Percentiles rank a stretch among this genome's conserved stretches.
These are phyloP conservation scores for Colletotrichum tofieldiae DNA, from an alignment of 2,329 filamentous ascomycete genomes.

Conservation along the genomic window DNA sequence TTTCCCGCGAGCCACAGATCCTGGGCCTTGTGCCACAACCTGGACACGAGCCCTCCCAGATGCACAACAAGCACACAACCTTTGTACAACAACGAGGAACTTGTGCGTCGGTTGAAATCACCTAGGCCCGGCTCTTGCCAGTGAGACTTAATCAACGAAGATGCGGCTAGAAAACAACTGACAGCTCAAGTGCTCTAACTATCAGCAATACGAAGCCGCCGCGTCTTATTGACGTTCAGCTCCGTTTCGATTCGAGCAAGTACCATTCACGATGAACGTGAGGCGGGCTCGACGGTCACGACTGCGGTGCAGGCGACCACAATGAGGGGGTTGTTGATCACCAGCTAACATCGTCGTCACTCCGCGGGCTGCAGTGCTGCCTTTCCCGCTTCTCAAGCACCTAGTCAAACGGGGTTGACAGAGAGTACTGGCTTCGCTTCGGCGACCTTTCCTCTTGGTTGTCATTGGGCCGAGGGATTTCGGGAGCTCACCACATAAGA, in stretches of 20 bases:
- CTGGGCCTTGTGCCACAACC: conserved; percentile 34
- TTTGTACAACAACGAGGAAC: conserved; percentile 19
- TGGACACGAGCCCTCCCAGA: conserved; percentile 39
- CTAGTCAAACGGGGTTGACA: conserved; percentile 19
- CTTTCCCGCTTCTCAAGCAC: conserved; percentile 7
- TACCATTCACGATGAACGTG: background rate
- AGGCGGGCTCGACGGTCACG: background rate
- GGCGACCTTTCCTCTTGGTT: background rate
- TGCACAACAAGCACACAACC: conserved; percentile 18
- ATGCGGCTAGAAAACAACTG: conserved; percentile 19
- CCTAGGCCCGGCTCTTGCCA: background rate
- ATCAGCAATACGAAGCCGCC: conserved; percentile 19
- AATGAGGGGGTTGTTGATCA: background rate
- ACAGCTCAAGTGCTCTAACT: background rate
- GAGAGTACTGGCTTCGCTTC: conserved; percentile 12
- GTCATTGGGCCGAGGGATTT: conserved; percentile 14
- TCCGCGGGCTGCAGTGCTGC: conserved; percentile 34
- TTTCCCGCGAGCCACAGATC: conserved; percentile 25
- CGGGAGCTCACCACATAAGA: conserved; percentile 17
- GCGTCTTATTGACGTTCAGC: background rate
- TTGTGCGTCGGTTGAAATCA: conserved; percentile 1
- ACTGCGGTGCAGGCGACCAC: background rate
- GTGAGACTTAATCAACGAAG: background rate
- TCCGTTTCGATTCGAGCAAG: background rate
- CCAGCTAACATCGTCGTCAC: conserved; percentile 24